These are phyloP conservation scores for Stromatinia cepivora DNA, from an alignment of 2,329 filamentous ascomycete species.

Conservation along the genomic window DNA sequence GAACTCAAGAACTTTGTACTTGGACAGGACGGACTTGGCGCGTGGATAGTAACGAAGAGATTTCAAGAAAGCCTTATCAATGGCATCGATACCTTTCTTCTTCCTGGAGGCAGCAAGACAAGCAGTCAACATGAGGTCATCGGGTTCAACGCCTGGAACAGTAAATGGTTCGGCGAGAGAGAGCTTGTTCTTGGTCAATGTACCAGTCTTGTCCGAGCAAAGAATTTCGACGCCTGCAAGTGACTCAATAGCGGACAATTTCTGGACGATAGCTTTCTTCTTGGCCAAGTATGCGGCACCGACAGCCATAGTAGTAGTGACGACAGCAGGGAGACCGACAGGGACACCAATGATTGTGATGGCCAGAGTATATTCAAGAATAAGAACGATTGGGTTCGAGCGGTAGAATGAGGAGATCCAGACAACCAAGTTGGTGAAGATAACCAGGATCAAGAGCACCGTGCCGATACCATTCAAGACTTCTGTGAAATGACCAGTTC, in stretches of 20 bases:
- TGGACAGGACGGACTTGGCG: slow-evolving; percentile 76
- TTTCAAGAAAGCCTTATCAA: slow-evolving; percentile 94
- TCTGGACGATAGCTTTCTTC: slow-evolving; percentile 92
- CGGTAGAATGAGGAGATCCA: slow-evolving; percentile 89
- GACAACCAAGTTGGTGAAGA: slow-evolving; percentile 76
- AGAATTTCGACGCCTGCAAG: slow-evolving; percentile 91
- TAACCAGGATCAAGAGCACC: slow-evolving; percentile 75
- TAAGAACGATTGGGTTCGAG: slow-evolving; percentile 74
- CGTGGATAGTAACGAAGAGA: slow-evolving; percentile 78
- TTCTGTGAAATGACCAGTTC: slow-evolving; percentile 85
- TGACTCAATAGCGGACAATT: slow-evolving; percentile 88
- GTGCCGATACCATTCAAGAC: slow-evolving; percentile 86
- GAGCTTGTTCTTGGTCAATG: slow-evolving; percentile 91
- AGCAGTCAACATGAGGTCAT: slow-evolving; percentile 90
- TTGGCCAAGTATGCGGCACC: slow-evolving; percentile 88
- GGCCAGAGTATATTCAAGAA: slow-evolving; percentile 81
- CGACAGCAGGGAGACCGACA: slow-evolving; percentile 88
- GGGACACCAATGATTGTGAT: slow-evolving; percentile 92
- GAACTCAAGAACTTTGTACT: slow-evolving; percentile 84
- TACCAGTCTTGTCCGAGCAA: slow-evolving; percentile 93
- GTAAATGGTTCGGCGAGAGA: slow-evolving; percentile 83
- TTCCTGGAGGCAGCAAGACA: slow-evolving; percentile 88
- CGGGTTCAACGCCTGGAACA: slow-evolving; percentile 76
- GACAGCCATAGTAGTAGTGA: slow-evolving; percentile 93
- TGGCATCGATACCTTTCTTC: slow-evolving; percentile 94